A percentile compares a stretch with the other conserved stretches of the same genome.
These are phyloP conservation scores for Triglochin maritima DNA, from an alignment of 106 monocot genomes.

Conservation along the genomic window DNA sequence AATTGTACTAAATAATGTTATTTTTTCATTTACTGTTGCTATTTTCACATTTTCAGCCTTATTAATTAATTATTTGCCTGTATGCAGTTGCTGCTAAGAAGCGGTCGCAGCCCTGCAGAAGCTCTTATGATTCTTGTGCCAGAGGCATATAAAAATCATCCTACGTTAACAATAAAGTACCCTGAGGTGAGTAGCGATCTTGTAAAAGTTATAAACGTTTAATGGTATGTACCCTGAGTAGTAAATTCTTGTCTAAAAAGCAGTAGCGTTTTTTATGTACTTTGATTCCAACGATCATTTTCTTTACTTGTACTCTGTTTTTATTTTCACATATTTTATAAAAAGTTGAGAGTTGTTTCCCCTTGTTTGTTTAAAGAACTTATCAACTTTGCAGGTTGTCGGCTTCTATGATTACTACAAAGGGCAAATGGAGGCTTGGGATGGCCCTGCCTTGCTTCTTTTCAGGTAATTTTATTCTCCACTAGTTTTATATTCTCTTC, in stretches of 20 bases:
- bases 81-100: slow-evolving; percentile 69
- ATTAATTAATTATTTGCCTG: slow-evolving; percentile 7
- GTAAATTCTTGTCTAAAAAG: background rate
- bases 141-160: slow-evolving; percentile 98
- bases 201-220: no score
- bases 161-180: slow-evolving; percentile 86
- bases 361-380: no score
- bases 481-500: no score
- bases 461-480: slow-evolving; percentile 46
- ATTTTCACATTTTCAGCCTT: slow-evolving; percentile 1
- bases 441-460: slow-evolving; percentile 93
- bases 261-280: no score
- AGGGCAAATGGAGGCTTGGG: slow-evolving; percentile 99
- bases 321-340: no score
- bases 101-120: slow-evolving; percentile 87
- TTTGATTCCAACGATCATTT: no score
- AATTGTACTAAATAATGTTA: no score
- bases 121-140: slow-evolving; percentile 98
- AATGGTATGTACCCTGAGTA: no score
- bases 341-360: no score
- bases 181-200: slow-evolving; percentile 47
- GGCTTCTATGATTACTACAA: slow-evolving; percentile 98
- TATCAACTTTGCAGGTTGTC: slow-evolving; percentile 35
- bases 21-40: background rate
- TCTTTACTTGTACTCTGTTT: no score